Conservation (phyloP, 2,329 filamentous ascomycete genomes). For the Diaporthe humulicola region DNA sequence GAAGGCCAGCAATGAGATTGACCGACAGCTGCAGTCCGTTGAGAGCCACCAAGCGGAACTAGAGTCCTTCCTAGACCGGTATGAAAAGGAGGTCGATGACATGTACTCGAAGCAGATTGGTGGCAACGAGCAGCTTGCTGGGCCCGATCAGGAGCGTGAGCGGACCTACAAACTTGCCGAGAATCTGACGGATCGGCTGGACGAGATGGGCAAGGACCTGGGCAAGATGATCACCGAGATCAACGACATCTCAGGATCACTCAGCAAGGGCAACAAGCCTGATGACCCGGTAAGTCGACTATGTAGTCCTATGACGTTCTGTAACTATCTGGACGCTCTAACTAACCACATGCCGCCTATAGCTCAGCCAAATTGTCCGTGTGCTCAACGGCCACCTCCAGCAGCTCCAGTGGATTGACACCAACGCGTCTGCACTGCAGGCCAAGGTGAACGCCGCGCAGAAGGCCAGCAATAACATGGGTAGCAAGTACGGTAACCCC, state of each 20-base stretch:
- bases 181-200: slow-evolving; percentile 89
- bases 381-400: slow-evolving; percentile 94
- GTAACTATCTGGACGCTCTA: slow-evolving; percentile 38
- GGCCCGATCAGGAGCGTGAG: slow-evolving; percentile 95
- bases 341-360: slow-evolving; percentile 42
- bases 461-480: slow-evolving; percentile 77
- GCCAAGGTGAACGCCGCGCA: slow-evolving; percentile 86
- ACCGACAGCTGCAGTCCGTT: slow-evolving; percentile 88
- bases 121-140: slow-evolving; percentile 81
- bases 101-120: slow-evolving; percentile 86
- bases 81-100: slow-evolving; percentile 91
- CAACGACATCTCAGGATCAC: slow-evolving; percentile 88
- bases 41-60: slow-evolving; percentile 95
- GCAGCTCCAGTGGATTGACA: slow-evolving; percentile 94
- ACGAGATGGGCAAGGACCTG: slow-evolving; percentile 93
- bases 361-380: slow-evolving; percentile 95
- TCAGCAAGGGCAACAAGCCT: slow-evolving; percentile 90
- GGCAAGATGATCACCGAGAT: slow-evolving; percentile 98
- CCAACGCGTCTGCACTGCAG: slow-evolving; percentile 84
- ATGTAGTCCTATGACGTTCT: neutral
- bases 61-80: slow-evolving; percentile 87
- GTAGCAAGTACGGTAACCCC: slow-evolving; percentile 67
- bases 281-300: slow-evolving; percentile 82
- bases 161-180: slow-evolving; percentile 96
- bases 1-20: slow-evolving; percentile 91